These are phyloP conservation scores for Fusarium nematophilum DNA, from an alignment of 2,329 filamentous ascomycete genomes.

Conservation along the genomic window DNA sequence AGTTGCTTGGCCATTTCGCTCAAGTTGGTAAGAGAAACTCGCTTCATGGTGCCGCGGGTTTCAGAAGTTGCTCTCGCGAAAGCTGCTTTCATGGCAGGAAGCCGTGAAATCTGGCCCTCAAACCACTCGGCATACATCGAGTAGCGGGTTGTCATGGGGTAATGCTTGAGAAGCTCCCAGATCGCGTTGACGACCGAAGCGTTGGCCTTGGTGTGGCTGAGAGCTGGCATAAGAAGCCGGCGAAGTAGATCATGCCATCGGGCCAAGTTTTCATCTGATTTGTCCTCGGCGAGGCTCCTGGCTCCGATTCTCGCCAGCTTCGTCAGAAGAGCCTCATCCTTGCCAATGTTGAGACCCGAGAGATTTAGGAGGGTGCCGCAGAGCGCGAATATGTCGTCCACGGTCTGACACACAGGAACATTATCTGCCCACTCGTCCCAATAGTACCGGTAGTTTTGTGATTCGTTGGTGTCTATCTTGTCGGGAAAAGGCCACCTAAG, in stretches of 20 bases:
- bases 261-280: conserved; percentile 74
- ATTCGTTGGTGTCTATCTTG: conserved; percentile 78
- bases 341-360: conserved; percentile 89
- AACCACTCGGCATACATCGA: conserved; percentile 96
- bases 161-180: conserved; percentile 84
- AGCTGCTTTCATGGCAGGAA: conserved; percentile 80
- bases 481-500: conserved; percentile 89
- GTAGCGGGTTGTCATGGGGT: conserved; percentile 81
- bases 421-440: conserved; percentile 98
- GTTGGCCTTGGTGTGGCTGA: conserved; percentile 88
- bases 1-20: conserved; percentile 87
- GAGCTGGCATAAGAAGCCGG: conserved; percentile 84
- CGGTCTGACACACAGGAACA: conserved; percentile 87
- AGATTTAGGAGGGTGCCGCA: conserved; percentile 87
- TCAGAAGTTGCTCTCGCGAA: conserved; percentile 82
- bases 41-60: conserved; percentile 87
- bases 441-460: conserved; percentile 89
- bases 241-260: conserved; percentile 90
- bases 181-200: conserved; percentile 86
- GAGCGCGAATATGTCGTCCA: conserved; percentile 90
- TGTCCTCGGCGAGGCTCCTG: conserved; percentile 77
- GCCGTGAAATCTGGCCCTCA: conserved; percentile 78
- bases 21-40: conserved; percentile 88
- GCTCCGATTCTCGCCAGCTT: conserved; percentile 89
- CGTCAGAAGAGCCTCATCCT: conserved; percentile 79